Conservation (phyloP, 2,329 filamentous ascomycete genomes). For the Aciculosporium take region DNA sequence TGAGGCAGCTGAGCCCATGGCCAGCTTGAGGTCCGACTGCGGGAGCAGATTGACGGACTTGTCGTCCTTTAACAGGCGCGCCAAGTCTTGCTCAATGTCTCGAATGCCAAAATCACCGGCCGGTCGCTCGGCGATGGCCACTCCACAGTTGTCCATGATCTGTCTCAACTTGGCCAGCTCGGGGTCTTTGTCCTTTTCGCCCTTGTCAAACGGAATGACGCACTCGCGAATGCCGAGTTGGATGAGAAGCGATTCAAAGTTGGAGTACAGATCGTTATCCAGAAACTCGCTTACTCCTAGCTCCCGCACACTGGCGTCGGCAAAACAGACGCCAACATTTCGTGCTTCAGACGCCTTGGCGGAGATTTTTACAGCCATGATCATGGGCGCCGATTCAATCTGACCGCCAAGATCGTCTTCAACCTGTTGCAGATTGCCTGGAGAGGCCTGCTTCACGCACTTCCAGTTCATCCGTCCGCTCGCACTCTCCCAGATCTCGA, state of each 20-base stretch:
- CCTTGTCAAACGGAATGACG: conserved; percentile 63
- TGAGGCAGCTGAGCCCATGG: conserved; percentile 87
- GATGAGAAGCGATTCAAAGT: conserved; percentile 91
- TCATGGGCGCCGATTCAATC: conserved; percentile 82
- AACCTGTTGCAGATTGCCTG: conserved; percentile 90
- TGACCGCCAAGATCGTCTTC: conserved; percentile 86
- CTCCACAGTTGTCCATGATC: conserved; percentile 84
- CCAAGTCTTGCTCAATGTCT: conserved; percentile 92
- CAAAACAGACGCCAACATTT: conserved; percentile 89
- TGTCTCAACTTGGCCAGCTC: conserved; percentile 77
- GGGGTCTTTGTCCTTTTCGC: conserved; percentile 73
- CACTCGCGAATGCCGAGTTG: conserved; percentile 94
- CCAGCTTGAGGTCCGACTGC: conserved; percentile 83
- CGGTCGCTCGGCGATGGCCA: conserved; percentile 73
- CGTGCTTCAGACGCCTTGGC: conserved; percentile 76
- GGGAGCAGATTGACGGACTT: conserved; percentile 61
- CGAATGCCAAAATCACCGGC: conserved; percentile 66
- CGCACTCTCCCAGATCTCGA: conserved; percentile 76
- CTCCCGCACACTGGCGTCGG: conserved; percentile 90
- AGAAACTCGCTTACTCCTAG: conserved; percentile 94
- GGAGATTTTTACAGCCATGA: conserved; percentile 84
- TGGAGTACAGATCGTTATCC: conserved; percentile 97
- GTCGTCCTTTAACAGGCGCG: conserved; percentile 77
- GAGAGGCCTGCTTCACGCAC: conserved; percentile 78
- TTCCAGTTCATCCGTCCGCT: conserved; percentile 83